phyloP scores from a whole-genome alignment of 2,329 filamentous ascomycete genomes.

The Bimuria novae-zelandiae region DNA sequence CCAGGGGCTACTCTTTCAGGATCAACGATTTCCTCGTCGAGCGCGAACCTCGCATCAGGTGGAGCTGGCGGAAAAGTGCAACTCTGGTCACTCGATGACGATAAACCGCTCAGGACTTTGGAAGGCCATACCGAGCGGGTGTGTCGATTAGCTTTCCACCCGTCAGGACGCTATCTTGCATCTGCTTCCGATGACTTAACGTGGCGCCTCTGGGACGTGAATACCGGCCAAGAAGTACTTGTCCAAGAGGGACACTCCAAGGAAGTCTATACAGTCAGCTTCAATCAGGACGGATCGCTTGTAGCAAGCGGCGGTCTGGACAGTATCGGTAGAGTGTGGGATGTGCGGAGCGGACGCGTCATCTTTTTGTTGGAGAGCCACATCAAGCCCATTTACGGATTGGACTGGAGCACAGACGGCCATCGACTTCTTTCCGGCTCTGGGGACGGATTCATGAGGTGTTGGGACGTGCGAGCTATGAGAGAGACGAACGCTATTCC shows the following conservation, averaged over 20 bases:
- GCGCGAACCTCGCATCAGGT: slow-evolving; percentile 86
- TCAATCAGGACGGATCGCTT: slow-evolving; percentile 89
- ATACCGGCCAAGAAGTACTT: slow-evolving; percentile 79
- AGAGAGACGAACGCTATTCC: slow-evolving; percentile 82
- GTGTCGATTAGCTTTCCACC: slow-evolving; percentile 92
- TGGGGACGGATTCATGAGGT: slow-evolving; percentile 94
- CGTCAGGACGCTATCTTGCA: slow-evolving; percentile 84
- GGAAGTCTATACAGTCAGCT: slow-evolving; percentile 87
- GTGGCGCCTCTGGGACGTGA: slow-evolving; percentile 95
- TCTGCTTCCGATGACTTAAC: slow-evolving; percentile 96
- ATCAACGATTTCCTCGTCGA: slow-evolving; percentile 70
- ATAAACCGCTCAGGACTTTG: slow-evolving; percentile 81
- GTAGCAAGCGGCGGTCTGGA: slow-evolving; percentile 91
- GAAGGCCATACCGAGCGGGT: slow-evolving; percentile 85
- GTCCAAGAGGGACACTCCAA: slow-evolving; percentile 94
- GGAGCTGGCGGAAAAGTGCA: slow-evolving; percentile 87
- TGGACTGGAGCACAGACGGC: slow-evolving; percentile 92
- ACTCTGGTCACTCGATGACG: slow-evolving; percentile 86
- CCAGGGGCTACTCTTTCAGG: slow-evolving; percentile 77
- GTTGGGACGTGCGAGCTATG: slow-evolving; percentile 95
- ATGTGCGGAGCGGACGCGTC: slow-evolving; percentile 86
- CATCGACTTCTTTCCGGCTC: slow-evolving; percentile 92
- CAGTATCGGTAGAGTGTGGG: slow-evolving; percentile 94
- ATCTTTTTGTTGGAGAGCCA: slow-evolving; percentile 95
- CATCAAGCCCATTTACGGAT: slow-evolving; percentile 88